Evolutionary conservation across 2,329 filamentous ascomycete species (phyloP), one percentile per base, ranked within the genome.

Genomic region (Lachnellula cervina): DNA sequence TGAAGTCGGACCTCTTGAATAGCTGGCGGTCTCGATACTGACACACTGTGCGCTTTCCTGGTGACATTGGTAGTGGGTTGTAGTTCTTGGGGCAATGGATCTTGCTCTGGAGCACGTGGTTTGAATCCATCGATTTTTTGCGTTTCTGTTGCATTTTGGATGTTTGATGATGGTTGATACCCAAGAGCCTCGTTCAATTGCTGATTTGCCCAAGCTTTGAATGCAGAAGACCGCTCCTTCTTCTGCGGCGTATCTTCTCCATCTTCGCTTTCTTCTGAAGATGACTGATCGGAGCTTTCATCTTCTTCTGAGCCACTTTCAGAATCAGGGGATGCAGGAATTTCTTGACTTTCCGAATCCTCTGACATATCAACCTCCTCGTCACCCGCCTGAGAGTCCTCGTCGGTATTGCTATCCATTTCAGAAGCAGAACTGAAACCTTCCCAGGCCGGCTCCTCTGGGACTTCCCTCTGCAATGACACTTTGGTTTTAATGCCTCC

Each of bases 171-270:
- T 2, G 80, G 76, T 55, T 78, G 63, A 62, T 81, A 86, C 0
- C 91, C 92, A 34, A 95, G 76, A 4, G 89, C 87, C 64, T 93
- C 82, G 65, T 97, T 96, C 55, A 92, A 82, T 71, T 94, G 88
- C 64, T 89, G 84, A 32, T 86, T 84, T 19, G 94, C 94, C 94
- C 94, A 99, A 2, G 87, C 81, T 71, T 97, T 97, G 78, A 99
- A 99, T 0, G 90, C 90, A 2, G 81, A 83, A 43, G 74, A 75
- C 55, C 74, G 72, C 59, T 73, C 68, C 65, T 70, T 74, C 62
- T 62, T 71, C 52, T 52, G 60, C 6, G 73, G 70, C 40, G 67
- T 64, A 35, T 68, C 68, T 19, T 65, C 67, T 17, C 68, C 66
- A 8, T 66, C 64, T 19, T 71, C 70, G 13, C 64, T 65, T 11